Base-by-base conservation (phyloP, 352 stramenopile genomes). In the Pythium aquatile region DNA sequence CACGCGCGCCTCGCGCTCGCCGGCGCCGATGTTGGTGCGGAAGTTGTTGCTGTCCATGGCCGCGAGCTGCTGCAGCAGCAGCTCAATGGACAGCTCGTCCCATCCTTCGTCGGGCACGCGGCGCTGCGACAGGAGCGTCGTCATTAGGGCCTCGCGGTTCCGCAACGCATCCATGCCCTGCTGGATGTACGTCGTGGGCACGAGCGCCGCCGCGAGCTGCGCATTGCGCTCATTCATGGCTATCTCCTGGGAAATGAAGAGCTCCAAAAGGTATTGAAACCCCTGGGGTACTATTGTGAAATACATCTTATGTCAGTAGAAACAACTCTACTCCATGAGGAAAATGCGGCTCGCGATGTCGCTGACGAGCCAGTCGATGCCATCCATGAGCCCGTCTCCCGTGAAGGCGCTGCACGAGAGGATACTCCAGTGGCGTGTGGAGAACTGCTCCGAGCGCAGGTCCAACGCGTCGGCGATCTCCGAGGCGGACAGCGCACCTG, bases 401-500 rank as follows among this genome's bases (percentile, higher is more conserved):
- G 95, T 99, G 52, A 99, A 86, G 5, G 97, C 98, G 66, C 94
- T 99, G 77, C 97, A 99, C 33, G 86, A 99, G 72, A 99, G 85
- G 55, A 96, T 96, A 55, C 69, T 90, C 86, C 86, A 94, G 71
- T 93, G 83, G 46, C 86, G 79, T 61, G 94, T 96, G 16, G 86
- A 83, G 64, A 94, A 95, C 60, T 93, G 80, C 39, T 84, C 75
- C 5, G 80, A 85, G 46, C 75, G 77, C 60, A 99, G 83, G 14
- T 89, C 85, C 30, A 99, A 78, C 17, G 84, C 75, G 40, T 94
- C 68, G 13, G 84, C 89, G 69, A 99, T 99, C 67, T 98, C 90
- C 16, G 92, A 78, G 5, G 76, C 79, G 11, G 81, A 81, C 11
- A 99, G 72, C 28, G 97, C 95, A 2, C 96, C 96, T 8, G 81